phyloP scores from a whole-genome alignment of 768 basidiomycete genomes.

The Mycena capillaripes region DNA sequence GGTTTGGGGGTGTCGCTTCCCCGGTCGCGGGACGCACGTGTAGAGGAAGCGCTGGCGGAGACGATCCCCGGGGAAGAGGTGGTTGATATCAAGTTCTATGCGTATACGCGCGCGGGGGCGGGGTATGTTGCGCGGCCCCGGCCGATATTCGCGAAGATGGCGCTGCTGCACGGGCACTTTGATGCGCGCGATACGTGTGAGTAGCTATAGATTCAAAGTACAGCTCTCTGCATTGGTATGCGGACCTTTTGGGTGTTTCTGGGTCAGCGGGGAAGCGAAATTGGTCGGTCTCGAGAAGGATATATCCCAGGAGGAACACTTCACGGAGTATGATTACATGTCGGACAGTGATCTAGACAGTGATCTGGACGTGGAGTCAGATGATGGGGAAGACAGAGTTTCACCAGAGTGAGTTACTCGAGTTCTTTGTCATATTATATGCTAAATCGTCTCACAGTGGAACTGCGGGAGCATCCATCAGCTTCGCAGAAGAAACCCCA shows the following conservation, averaged over 20 bases:
- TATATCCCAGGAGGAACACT: neutral
- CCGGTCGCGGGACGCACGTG: neutral
- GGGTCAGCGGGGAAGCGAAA: slow-evolving; percentile 5
- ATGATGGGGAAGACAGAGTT: slow-evolving; percentile 2
- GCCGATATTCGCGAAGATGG: slow-evolving; percentile 22
- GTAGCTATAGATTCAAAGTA: neutral
- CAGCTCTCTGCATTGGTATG: neutral
- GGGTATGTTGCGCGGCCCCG: slow-evolving; percentile 6
- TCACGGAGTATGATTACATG: slow-evolving; percentile 22
- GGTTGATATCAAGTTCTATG: slow-evolving; percentile 35
- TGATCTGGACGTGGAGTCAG: neutral
- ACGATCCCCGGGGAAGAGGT: slow-evolving; percentile 22
- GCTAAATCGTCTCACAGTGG: neutral
- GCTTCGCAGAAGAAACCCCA: neutral
- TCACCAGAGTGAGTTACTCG: neutral
- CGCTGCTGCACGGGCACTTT: slow-evolving; percentile 24
- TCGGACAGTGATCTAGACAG: slow-evolving; percentile 34
- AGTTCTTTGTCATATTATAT: neutral
- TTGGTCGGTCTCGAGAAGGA: slow-evolving; percentile 20
- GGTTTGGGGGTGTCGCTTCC: slow-evolving; percentile 1
- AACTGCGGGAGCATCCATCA: neutral
- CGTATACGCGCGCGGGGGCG: slow-evolving; percentile 6
- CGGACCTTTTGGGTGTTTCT: neutral
- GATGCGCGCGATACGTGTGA: slow-evolving; percentile 10
- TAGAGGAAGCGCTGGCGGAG: slow-evolving; percentile 6